Evolutionary conservation across 164 flowering plant genomes (phyloP).

Genomic region (Magnolia changhungtana): DNA sequence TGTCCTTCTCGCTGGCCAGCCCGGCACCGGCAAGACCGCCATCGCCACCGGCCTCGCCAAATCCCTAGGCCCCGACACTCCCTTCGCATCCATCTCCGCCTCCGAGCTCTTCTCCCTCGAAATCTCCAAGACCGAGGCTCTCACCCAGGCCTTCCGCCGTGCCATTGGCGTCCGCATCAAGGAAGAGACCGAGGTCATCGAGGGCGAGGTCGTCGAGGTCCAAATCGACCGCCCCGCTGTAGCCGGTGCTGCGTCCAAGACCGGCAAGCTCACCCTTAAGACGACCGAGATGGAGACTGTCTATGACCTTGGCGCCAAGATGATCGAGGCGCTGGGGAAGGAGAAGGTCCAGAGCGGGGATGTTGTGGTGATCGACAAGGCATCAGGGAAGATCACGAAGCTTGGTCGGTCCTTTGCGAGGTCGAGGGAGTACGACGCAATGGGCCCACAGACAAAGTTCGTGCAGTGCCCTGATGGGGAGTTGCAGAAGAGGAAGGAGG

Average conservation of each 20-base stretch:
- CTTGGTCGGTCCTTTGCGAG: conserved; percentile 85
- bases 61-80: conserved; percentile 81
- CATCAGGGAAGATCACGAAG: conserved; percentile 84
- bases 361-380: conserved; percentile 87
- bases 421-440: conserved; percentile 88
- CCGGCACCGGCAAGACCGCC: conserved; percentile 93
- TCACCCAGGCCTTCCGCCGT: conserved; percentile 75
- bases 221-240: conserved; percentile 81
- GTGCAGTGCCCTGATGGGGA: conserved; percentile 98
- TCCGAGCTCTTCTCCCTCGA: conserved; percentile 89
- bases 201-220: conserved; percentile 88
- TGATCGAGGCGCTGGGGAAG: conserved; percentile 89
- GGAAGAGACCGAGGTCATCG: conserved; percentile 87
- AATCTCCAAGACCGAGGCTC: conserved; percentile 88
- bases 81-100: conserved; percentile 87
- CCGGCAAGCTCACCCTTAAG: conserved; percentile 86
- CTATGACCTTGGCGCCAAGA: conserved; percentile 86
- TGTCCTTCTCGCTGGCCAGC: conserved; percentile 86
- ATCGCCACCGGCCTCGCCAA: conserved; percentile 98
- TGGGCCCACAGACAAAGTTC: conserved; percentile 89
- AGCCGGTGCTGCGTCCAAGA: conserved; percentile 75
- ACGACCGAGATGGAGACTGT: conserved; percentile 98
- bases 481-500: conserved; percentile 98
- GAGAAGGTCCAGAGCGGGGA: conserved; percentile 99
- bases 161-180: conserved; percentile 92